A percentile compares a stretch with the other conserved stretches of the same genome.
These are phyloP conservation scores for Dissophora globulifera DNA, from an alignment of 192 early-diverging fungal species.

Conservation along the genomic window DNA sequence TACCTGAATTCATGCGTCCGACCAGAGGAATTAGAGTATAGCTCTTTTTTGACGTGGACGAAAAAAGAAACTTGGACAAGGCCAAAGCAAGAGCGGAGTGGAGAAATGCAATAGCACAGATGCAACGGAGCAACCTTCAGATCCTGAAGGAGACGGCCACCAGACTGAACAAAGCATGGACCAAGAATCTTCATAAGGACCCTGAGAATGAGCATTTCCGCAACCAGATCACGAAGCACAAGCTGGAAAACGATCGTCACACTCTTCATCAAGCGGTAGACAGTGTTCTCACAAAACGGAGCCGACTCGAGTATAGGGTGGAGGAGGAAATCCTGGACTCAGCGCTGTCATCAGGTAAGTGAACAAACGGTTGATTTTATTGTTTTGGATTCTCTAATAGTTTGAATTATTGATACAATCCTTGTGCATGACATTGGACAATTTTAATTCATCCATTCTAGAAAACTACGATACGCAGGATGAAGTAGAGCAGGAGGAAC, in stretches of 20 bases:
- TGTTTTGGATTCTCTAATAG: slow-evolving; percentile 3
- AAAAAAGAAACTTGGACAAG: slow-evolving; percentile 20
- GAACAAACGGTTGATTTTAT: background rate
- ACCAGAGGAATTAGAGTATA: slow-evolving; percentile 21
- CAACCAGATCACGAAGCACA: slow-evolving; percentile 13
- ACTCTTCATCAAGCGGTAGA: slow-evolving; percentile 20
- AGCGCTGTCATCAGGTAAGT: slow-evolving; percentile 16
- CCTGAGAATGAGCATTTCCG: slow-evolving; percentile 16
- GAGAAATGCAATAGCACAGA: slow-evolving; percentile 22
- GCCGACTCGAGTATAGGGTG: slow-evolving; percentile 16
- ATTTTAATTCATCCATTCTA: slow-evolving; percentile 4
- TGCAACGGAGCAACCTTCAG: slow-evolving; percentile 9
- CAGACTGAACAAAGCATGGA: slow-evolving; percentile 19
- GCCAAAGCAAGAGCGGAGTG: slow-evolving; percentile 15
- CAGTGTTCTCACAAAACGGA: slow-evolving; percentile 24
- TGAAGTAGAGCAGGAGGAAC: slow-evolving; percentile 4
- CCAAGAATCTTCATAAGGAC: slow-evolving; percentile 21
- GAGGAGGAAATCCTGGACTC: slow-evolving; percentile 19
- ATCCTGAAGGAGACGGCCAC: slow-evolving; percentile 8
- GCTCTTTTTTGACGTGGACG: slow-evolving; percentile 29
- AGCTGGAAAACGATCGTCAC: slow-evolving; percentile 19
- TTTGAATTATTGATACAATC: slow-evolving; percentile 5
- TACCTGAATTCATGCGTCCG: slow-evolving; percentile 34
- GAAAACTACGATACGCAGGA: slow-evolving; percentile 3
- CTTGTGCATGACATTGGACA: no score